phyloP scores from a whole-genome alignment of 2,329 filamentous ascomycete species.

The Cladosporium phlei region DNA sequence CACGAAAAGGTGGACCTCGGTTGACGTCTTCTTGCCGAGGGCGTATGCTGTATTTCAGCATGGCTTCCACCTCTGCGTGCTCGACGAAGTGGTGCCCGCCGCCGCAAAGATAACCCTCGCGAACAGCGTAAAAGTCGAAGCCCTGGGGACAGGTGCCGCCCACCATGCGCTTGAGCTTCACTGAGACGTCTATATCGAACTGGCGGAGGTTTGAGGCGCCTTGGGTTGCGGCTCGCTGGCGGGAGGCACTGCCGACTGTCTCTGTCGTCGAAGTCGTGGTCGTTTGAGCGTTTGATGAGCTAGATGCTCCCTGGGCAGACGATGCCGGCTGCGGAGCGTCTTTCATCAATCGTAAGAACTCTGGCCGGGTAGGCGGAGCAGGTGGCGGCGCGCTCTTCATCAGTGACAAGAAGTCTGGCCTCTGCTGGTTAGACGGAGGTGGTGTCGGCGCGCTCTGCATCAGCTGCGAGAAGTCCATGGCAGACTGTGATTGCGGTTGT shows the following conservation, averaged over 20 bases:
- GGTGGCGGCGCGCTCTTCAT: neutral
- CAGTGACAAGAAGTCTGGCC: neutral
- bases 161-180: neutral
- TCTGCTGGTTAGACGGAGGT: neutral
- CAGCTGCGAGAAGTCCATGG: neutral
- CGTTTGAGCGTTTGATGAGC: neutral
- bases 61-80: constrained; percentile 3
- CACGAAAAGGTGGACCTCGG: neutral
- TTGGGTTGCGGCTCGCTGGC: neutral
- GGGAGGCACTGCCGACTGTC: neutral
- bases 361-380: no score
- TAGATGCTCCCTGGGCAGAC: neutral
- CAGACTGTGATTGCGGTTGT: neutral
- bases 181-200: neutral
- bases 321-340: neutral
- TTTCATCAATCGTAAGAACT: neutral
- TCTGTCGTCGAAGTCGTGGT: neutral
- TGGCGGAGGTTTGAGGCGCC: neutral
- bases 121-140: neutral
- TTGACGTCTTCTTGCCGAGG: neutral
- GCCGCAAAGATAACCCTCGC: constrained; percentile 12
- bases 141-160: constrained; percentile 5
- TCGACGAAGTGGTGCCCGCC: constrained; percentile 1
- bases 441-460: neutral
- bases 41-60: neutral